These are phyloP conservation scores for Crithidia expoeki DNA, from an alignment of 208 protist genomes.

Conservation along the genomic window DNA sequence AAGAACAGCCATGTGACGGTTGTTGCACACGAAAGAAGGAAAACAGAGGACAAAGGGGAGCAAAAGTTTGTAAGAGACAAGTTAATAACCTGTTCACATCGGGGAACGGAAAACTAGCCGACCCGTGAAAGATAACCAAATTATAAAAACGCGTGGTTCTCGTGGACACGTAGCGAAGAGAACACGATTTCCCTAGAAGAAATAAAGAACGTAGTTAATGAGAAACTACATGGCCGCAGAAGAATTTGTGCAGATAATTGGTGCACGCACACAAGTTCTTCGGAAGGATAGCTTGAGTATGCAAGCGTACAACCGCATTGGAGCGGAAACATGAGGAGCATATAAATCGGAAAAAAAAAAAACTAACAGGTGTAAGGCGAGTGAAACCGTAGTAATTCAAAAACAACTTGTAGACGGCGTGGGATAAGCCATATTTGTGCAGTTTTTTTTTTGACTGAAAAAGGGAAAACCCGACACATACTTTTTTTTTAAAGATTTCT, in stretches of 20 bases:
- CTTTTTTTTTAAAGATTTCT: background rate
- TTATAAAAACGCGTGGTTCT: background rate
- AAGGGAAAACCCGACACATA: too few relatives aligned
- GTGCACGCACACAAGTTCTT: background rate
- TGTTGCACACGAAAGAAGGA: too few relatives aligned
- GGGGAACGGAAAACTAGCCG: too few relatives aligned
- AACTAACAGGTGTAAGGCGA: background rate
- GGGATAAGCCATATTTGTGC: background rate
- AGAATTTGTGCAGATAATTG: too few relatives aligned
- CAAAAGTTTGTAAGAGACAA: too few relatives aligned
- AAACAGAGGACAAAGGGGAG: too few relatives aligned
- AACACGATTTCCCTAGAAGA: too few relatives aligned
- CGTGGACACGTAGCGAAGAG: too few relatives aligned
- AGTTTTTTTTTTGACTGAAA: too few relatives aligned
- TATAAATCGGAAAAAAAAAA: conserved; percentile 3
- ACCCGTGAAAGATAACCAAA: background rate
- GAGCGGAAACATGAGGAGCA: background rate
- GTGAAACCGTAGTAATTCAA: background rate
- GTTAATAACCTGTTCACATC: too few relatives aligned
- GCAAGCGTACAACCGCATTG: background rate
- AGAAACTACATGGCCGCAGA: background rate
- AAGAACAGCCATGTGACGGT: too few relatives aligned
- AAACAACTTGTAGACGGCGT: background rate
- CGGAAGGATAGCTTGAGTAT: background rate
- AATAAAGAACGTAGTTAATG: too few relatives aligned